Conservation (phyloP, 257 asterid species). For the Lithospermum erythrorhizon region DNA sequence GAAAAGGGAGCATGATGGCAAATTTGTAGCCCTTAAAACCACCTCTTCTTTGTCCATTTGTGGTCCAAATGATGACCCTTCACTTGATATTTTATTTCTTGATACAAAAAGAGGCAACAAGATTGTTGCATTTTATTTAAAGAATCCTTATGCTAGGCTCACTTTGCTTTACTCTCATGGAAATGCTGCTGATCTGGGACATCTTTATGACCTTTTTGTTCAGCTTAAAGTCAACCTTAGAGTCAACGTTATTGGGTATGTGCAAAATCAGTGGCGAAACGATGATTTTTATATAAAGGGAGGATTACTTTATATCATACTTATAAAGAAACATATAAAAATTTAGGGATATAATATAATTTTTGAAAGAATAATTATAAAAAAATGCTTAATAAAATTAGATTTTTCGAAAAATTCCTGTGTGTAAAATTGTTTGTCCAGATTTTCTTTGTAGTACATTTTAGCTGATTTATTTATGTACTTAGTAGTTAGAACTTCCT, state of each 20-base stretch:
- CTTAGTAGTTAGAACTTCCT: too few relatives aligned
- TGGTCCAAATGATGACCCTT: conserved; percentile 51
- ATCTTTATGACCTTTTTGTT: conserved; percentile 84
- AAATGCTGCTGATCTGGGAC: conserved; percentile 99
- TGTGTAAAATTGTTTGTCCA: conserved; percentile 8
- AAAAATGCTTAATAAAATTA: too few relatives aligned
- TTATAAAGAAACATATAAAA: too few relatives aligned
- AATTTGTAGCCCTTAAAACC: conserved; percentile 57
- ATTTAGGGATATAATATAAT: too few relatives aligned
- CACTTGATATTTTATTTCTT: conserved; percentile 56
- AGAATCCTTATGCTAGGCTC: conserved; percentile 82
- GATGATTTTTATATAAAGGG: too few relatives aligned
- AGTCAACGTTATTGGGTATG: conserved; percentile 89
- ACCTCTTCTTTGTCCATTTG: conserved; percentile 54
- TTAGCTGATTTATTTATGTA: background rate
- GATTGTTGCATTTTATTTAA: conserved; percentile 78
- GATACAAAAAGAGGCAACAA: conserved; percentile 77
- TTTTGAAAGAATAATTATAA: too few relatives aligned
- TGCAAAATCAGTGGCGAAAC: too few relatives aligned
- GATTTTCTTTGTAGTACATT: conserved; percentile 1
- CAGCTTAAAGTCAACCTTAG: conserved; percentile 94
- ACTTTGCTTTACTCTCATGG: conserved; percentile 89
- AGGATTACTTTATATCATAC: too few relatives aligned
- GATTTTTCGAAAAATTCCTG: too few relatives aligned
- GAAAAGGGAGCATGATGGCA: conserved; percentile 54